Base-by-base conservation (phyloP, 2,329 filamentous ascomycete genomes). In the Fusarium buharicum region DNA sequence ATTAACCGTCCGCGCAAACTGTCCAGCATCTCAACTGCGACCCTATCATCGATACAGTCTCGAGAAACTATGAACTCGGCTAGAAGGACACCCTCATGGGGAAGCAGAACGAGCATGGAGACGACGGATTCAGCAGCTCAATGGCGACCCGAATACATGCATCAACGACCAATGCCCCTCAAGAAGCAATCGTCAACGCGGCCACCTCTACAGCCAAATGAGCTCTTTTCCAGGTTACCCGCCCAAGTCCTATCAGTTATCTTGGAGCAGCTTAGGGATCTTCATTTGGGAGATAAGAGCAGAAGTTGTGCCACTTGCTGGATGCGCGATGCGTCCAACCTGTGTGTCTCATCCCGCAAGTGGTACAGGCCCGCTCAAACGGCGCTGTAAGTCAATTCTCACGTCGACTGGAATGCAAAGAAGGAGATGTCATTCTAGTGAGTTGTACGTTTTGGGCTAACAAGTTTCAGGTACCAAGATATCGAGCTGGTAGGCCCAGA, bases 301-400 rank as follows among this genome's bases (percentile, higher is more conserved):
- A 73, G 75, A 30, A 86, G 84, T 72, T 89, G 86, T 69, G 80
- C 85, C 14, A 88, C 86, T 16, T 89, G 86, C 71, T 87, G 84
- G 83, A 86, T 87, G 84, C 79, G 86, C 44, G 86, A 89, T 66
- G 74, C 82, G 27, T 83, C 81, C 63, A 80, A 79, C 37, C 70
- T 87, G 36, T 78, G 81, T 11, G 53, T 85, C 11, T 77, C 79
- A 33, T 82, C 80, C 14, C 79, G 78, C 59, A 86, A 82, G 66
- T 82, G 83, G 75, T 76, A 81, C 66, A 80, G 79, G 61, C 79
- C 79, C 36, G 84, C 84, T 7, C 79, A 81, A 17, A 73, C 74
- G 17, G 80, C 81, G 13, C 70, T 87, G 78, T 87, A 75, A 77
- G 81, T 74, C 20, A 18, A 18, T 30, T 28, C 30, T 22, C 4